Percentiles rank a stretch among this genome's conserved stretches.
These are phyloP conservation scores for Iberis pinnata DNA, from an alignment of 345 rosid species.

Conservation along the genomic window DNA sequence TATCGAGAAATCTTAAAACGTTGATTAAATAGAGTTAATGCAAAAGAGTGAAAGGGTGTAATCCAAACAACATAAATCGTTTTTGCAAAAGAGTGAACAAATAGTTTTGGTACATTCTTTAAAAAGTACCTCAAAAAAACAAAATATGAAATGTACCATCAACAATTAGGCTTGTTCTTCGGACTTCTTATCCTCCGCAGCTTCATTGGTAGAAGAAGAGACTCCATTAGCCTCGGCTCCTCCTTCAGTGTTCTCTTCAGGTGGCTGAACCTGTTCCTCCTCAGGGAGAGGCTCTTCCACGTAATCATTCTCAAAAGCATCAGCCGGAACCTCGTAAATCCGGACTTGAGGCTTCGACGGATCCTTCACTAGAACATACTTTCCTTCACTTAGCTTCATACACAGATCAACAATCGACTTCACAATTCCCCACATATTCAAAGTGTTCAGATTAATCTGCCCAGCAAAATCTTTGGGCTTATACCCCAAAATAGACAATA, in stretches of 20 bases:
- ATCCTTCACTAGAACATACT: conserved; percentile 83
- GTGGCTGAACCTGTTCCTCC: conserved; percentile 50
- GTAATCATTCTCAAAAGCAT: conserved; percentile 96
- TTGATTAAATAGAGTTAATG: too few relatives aligned
- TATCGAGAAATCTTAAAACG: too few relatives aligned
- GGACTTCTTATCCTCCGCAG: conserved; percentile 42
- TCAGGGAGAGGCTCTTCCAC: conserved; percentile 80
- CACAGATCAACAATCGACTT: conserved; percentile 89
- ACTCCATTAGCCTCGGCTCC: conserved; percentile 42
- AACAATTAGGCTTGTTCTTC: conserved; percentile 26
- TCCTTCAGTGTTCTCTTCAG: conserved; percentile 46
- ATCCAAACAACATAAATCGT: not conserved
- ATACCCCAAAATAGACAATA: conserved; percentile 77
- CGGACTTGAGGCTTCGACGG: conserved; percentile 91
- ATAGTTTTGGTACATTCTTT: not conserved
- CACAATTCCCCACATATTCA: conserved; percentile 96
- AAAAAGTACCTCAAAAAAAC: conserved; percentile 4
- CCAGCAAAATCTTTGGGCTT: conserved; percentile 87
- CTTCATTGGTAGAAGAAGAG: conserved; percentile 33
- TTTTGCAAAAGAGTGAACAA: not conserved
- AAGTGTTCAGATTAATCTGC: conserved; percentile 79
- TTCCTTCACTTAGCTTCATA: conserved; percentile 49
- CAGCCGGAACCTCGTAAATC: conserved; percentile 91
- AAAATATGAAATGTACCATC: conserved; percentile 11
- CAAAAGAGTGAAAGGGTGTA: too few relatives aligned